Percentiles rank a stretch among this genome's conserved stretches.
These are phyloP conservation scores for Aspergillus tamarii DNA, from an alignment of 2,329 filamentous ascomycete species.

Conservation along the genomic window DNA sequence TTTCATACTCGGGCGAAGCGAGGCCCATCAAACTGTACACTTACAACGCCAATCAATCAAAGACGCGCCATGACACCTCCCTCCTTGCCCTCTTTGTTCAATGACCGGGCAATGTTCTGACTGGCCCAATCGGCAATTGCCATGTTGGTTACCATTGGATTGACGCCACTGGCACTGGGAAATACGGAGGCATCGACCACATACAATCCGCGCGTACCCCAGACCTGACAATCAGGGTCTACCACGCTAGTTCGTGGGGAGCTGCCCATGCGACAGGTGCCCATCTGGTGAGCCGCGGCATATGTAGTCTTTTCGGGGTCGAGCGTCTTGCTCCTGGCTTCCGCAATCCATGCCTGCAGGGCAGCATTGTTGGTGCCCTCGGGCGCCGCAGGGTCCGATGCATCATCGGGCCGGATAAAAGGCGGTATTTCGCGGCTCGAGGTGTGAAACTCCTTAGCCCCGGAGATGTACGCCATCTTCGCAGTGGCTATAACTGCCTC, in stretches of 20 bases:
- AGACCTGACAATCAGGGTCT: constrained; percentile 49
- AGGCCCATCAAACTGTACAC: neutral
- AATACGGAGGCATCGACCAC: constrained; percentile 55
- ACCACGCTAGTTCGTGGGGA: constrained; percentile 48
- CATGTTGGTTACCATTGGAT: constrained; percentile 58
- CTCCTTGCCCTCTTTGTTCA: constrained; percentile 25
- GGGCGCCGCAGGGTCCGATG: constrained; percentile 27
- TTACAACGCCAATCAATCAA: constrained; percentile 17
- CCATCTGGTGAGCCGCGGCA: constrained; percentile 57
- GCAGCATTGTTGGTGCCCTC: constrained; percentile 56
- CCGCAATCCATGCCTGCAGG: constrained; percentile 59
- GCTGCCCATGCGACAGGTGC: constrained; percentile 53
- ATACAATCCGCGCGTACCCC: constrained; percentile 51
- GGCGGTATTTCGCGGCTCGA: constrained; percentile 64
- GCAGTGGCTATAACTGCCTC: constrained; percentile 72
- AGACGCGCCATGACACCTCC: constrained; percentile 28
- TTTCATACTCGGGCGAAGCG: neutral
- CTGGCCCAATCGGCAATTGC: constrained; percentile 53
- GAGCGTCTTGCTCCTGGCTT: constrained; percentile 51
- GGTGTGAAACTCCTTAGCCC: constrained; percentile 78
- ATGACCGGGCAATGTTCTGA: constrained; percentile 39
- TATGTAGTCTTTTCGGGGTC: constrained; percentile 48
- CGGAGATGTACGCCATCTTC: constrained; percentile 76
- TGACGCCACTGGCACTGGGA: constrained; percentile 55
- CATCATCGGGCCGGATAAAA: constrained; percentile 57